phyloP scores from a whole-genome alignment of 805 yeast genomes.

The Candida cerambycidarum region DNA sequence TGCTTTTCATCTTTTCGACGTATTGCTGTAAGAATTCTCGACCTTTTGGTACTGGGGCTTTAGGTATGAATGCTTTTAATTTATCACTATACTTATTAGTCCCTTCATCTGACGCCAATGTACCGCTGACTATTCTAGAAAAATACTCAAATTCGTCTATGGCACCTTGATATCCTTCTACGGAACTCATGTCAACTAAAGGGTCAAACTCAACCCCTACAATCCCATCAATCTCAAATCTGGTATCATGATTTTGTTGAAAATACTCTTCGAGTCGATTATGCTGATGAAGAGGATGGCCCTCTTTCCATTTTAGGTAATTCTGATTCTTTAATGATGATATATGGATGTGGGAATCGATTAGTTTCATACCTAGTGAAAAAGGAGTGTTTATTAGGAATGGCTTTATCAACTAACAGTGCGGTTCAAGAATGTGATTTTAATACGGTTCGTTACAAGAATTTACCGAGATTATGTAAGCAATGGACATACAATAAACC shows the following conservation, averaged over 20 bases:
- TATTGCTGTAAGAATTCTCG: constrained; percentile 16
- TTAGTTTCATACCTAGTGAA: constrained; percentile 8
- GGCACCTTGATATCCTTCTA: constrained; percentile 25
- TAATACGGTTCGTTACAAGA: not conserved
- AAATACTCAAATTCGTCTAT: constrained; percentile 20
- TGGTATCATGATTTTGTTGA: constrained; percentile 7
- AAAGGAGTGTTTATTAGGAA: too few species aligned
- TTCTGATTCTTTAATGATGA: constrained; percentile 22
- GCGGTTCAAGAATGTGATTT: too few species aligned
- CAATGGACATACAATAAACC: too few species aligned
- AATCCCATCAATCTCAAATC: constrained; percentile 23
- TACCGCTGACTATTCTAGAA: constrained; percentile 15
- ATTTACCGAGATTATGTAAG: not conserved
- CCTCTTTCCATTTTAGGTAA: constrained; percentile 31
- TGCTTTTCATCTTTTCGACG: constrained; percentile 14
- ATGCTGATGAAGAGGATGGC: constrained; percentile 22
- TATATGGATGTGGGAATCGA: constrained; percentile 42
- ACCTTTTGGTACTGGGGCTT: constrained; percentile 46
- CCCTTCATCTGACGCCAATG: constrained; percentile 13
- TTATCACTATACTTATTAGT: constrained; percentile 10
- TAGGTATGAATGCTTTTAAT: constrained; percentile 37
- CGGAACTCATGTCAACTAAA: constrained; percentile 11
- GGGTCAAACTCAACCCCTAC: constrained; percentile 38
- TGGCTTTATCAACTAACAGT: too few species aligned
- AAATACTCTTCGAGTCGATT: constrained; percentile 28